phyloP scores from a whole-genome alignment of 2,329 filamentous ascomycete species.

The Diaporthe helianthi region DNA sequence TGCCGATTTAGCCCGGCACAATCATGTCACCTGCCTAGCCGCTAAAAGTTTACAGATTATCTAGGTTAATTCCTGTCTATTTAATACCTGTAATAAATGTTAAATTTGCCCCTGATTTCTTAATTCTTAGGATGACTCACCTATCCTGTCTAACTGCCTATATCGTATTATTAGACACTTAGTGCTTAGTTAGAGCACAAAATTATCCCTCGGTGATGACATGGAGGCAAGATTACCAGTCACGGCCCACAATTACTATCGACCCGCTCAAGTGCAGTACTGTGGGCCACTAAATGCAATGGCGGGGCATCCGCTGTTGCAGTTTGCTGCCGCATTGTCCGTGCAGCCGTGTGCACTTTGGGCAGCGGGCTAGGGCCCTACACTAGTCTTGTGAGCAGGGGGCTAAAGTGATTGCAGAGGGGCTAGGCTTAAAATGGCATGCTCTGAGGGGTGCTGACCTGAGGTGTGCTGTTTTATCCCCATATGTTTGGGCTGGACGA shows the following conservation, averaged over 20 bases:
- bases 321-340: not conserved
- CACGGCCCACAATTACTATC: conserved; percentile 8
- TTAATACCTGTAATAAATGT: too few species aligned
- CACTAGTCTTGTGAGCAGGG: conserved; percentile 12
- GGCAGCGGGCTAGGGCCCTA: not conserved
- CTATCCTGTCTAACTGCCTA: not conserved
- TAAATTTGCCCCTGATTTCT: not conserved
- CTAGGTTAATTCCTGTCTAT: too few species aligned
- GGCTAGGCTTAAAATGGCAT: conserved; percentile 16
- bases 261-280: not conserved
- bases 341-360: not conserved
- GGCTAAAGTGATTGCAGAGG: conserved; percentile 28
- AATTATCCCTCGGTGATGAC: conserved; percentile 6
- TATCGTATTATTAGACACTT: not conserved
- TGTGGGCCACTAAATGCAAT: not conserved
- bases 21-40: conserved; percentile 7
- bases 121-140: not conserved
- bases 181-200: not conserved
- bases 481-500: too few species aligned
- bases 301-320: not conserved
- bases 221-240: not conserved
- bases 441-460: not conserved
- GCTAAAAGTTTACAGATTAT: not conserved
- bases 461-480: conserved; percentile 4
- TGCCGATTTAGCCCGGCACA: conserved; percentile 10